Base-by-base conservation (phyloP, 495 filamentous ascomycete species). In the Astrothelium macrocarpum region DNA sequence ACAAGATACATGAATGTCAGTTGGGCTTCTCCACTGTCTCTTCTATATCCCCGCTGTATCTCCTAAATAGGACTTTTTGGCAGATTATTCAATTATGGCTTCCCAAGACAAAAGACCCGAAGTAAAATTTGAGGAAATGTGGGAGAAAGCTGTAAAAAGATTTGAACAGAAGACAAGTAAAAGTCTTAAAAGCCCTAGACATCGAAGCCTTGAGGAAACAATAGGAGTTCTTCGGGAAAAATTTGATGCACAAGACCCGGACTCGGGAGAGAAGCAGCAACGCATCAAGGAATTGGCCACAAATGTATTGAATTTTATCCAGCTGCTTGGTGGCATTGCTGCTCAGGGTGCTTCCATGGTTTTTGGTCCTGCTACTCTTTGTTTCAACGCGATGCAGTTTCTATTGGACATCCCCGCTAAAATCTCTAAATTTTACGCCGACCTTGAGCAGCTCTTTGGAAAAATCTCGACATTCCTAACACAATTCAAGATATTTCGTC, bases 241-340 rank as follows among this genome's bases (percentile, higher is more conserved):
- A 23, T 49, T 49, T 18, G n/a, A 49, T 20, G 45, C 10, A 14
- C 10, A 49, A 20, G 45, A 49, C n/a, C 45, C 45, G 5, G 45
- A 49, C 45, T 14, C 10, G 11, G 45, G 45, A 9, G 45, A 18
- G 14, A 49, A 23, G 45, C 45, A 49, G 45, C 11, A 49, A 49
- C 45, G 45, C 45, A 20, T 49, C 45, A 49, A 49, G 45, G 45
- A 49, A 49, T 49, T 49, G n/a, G 45, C 45, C 20, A 49, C n/a
- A 20, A 49, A 49, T 49, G 45, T 49, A 14, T 18, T 49, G 20
- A 20, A 14, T 5, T 49, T 49, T 20, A 49, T 49, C 45, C 10
- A 49, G 0, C 45, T 49, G 20, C 45, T 49, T 1, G 45, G 45
- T 49, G 45, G 45, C 1, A 49, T 49, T 49, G 45, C 45, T 20